Evolutionary conservation across 768 basidiomycete genomes (phyloP).

Genomic region (Rhizopogon rudus): DNA sequence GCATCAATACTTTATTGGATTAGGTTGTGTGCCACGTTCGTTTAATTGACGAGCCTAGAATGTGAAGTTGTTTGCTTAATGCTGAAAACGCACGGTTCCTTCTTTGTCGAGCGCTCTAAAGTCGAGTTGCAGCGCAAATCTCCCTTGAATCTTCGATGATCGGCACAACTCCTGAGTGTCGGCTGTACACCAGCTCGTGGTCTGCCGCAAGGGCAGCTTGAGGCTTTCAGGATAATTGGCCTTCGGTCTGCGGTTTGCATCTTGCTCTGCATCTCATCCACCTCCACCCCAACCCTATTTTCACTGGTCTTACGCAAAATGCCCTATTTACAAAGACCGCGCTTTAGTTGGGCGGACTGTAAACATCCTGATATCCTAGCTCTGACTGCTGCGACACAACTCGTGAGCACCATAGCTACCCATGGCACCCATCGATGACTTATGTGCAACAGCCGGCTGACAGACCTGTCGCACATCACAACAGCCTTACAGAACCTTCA

Average conservation of each 20-base stretch:
- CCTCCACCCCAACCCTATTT: neutral
- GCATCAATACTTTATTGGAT: neutral
- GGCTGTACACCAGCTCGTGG: neutral
- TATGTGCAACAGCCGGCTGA: neutral
- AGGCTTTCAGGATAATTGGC: slow-evolving; percentile 1
- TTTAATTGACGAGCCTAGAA: neutral
- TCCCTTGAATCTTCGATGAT: neutral
- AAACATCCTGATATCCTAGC: neutral
- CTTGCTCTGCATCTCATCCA: neutral
- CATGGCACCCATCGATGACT: neutral
- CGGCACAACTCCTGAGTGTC: neutral
- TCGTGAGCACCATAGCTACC: neutral
- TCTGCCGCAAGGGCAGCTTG: neutral
- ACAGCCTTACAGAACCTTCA: neutral
- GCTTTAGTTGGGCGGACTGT: neutral
- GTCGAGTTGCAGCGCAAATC: neutral
- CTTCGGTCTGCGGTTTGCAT: neutral
- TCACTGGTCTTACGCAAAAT: neutral
- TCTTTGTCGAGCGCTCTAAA: neutral
- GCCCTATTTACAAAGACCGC: neutral
- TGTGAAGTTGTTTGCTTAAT: neutral
- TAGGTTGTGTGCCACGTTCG: neutral
- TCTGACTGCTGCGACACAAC: slow-evolving; percentile 1
- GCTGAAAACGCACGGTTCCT: neutral
- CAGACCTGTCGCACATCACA: neutral